Evolutionary conservation across 2,329 filamentous ascomycete species (phyloP), one percentile per base, ranked within the genome.

Genomic region (Beauveria sp.): DNA sequence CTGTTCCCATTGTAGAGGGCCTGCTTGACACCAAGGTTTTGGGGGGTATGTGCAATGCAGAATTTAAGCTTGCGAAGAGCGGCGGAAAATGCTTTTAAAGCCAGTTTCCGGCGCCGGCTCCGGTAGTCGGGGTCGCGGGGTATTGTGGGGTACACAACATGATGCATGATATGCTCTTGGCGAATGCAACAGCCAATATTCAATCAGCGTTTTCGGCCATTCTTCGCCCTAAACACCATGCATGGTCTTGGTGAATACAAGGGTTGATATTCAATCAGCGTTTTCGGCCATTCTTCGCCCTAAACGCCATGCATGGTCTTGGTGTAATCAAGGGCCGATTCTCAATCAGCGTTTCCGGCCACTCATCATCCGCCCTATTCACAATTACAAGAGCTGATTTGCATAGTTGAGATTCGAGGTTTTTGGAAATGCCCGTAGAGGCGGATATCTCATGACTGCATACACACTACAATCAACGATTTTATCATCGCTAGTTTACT

Each of bases 1-100:
- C 83, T 66, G 74, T 78, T 22, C 69, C 74, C 76, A 79, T 79
- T 50, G 59, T 50, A 6, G 20, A 10, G 34, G 31, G 4, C 34
- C 12, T 38, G 34, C 34, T 38, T 38, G 34, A 38, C 31, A 34
- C 10, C 34, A 14, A 38, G 34, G 12, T 16, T 14, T 38, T 12
- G 12, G 34, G 10, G 28, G 16, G 8, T 5, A 16, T 52, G 57
- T 26, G 38, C 24, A 42, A 18, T 22, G 46, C 16, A 12, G 38
- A 51, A 20, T 59, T 51, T 16, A 9, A 43, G n/a, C 16, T 43
- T 20, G 38, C 48, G 48, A 34, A 28, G 31, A 46, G 58, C 50
- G 38, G 28, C 50, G 28, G 26, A 16, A 22, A 20, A 24, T 45
- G 42, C 42, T 53, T 53, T 60, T 60, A 60, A 53, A 43, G 31